phyloP scores from a whole-genome alignment of 169 alveolate genomes.

The Plasmodium gaboni region DNA sequence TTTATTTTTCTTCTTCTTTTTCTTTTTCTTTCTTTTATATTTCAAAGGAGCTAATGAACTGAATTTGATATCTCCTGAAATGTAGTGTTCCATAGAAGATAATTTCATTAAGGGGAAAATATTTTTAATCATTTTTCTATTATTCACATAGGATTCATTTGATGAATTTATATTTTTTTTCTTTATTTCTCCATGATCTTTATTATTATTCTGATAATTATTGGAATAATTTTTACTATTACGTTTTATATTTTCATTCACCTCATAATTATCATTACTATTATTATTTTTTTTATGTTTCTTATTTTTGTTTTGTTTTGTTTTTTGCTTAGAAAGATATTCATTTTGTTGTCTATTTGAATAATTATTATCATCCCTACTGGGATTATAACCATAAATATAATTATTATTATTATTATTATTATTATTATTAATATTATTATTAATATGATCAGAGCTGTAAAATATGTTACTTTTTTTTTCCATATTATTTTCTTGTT shows the following conservation, averaged over 20 bases:
- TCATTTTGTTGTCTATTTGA: neutral
- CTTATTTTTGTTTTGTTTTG: neutral
- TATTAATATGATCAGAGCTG: neutral
- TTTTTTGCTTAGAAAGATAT: too few species aligned
- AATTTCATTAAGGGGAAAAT: constrained; percentile 73
- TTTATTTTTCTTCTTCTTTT: constrained; percentile 21
- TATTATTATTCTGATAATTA: neutral
- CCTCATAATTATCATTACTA: too few species aligned
- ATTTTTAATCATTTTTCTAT: constrained; percentile 67
- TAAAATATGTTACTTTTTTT: neutral
- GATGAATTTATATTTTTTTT: constrained; percentile 5
- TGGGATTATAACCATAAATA: neutral
- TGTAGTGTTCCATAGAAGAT: constrained; percentile 68
- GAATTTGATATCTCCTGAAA: constrained; percentile 72
- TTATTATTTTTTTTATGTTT: neutral
- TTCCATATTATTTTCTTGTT: neutral
- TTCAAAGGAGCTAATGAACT: constrained; percentile 73
- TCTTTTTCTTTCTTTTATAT: constrained; percentile 53
- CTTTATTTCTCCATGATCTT: neutral
- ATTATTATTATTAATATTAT: neutral
- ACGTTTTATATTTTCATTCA: too few species aligned
- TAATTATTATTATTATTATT: neutral
- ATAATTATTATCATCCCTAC: neutral
- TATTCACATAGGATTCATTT: constrained; percentile 27
- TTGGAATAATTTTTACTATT: neutral